A percentile compares a stretch with the other conserved stretches of the same genome.
Evolutionary conservation across 352 stramenopile genomes (phyloP).

Genomic region (Globisporangium nagaii): DNA sequence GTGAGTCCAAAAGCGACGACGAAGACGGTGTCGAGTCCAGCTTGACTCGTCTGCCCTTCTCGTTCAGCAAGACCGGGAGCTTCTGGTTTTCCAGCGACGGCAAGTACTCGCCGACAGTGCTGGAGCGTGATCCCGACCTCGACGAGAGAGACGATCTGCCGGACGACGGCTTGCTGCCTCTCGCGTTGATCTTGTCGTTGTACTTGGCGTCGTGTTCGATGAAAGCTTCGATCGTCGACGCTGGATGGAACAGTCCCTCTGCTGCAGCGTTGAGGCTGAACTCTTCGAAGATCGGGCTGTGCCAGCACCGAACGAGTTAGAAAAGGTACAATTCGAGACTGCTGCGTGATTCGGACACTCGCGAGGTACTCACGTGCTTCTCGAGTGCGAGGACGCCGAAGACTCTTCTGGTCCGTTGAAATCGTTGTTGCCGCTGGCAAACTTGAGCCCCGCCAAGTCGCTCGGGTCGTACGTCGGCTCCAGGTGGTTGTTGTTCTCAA

Average conservation of each 20-base stretch:
- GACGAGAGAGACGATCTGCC: slow-evolving; percentile 13
- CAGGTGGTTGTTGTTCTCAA: slow-evolving; percentile 19
- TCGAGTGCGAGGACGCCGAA: slow-evolving; percentile 1
- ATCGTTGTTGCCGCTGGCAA: slow-evolving; percentile 1
- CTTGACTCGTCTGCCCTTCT: slow-evolving; percentile 23
- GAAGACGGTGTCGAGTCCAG: slow-evolving; percentile 11
- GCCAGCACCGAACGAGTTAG: neutral
- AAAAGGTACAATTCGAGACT: too few species aligned
- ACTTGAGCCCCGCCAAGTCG: neutral
- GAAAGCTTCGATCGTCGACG: slow-evolving; percentile 70
- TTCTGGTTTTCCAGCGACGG: slow-evolving; percentile 30
- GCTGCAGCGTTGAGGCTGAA: slow-evolving; percentile 58
- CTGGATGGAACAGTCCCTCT: slow-evolving; percentile 73
- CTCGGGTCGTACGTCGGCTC: slow-evolving; percentile 7
- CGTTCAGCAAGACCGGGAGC: slow-evolving; percentile 20
- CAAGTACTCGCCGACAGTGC: slow-evolving; percentile 24
- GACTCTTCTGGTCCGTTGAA: slow-evolving; percentile 6
- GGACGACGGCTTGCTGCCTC: slow-evolving; percentile 8
- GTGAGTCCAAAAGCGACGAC: slow-evolving; percentile 8
- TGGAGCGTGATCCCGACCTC: slow-evolving; percentile 11
- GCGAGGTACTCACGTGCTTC: slow-evolving; percentile 15
- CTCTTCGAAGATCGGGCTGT: slow-evolving; percentile 47
- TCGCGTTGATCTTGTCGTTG: neutral
- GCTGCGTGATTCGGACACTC: too few species aligned
- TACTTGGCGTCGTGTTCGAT: slow-evolving; percentile 76